Conservation (phyloP, 169 alveolate genomes). For the Amoebophrya sp. region DNA sequence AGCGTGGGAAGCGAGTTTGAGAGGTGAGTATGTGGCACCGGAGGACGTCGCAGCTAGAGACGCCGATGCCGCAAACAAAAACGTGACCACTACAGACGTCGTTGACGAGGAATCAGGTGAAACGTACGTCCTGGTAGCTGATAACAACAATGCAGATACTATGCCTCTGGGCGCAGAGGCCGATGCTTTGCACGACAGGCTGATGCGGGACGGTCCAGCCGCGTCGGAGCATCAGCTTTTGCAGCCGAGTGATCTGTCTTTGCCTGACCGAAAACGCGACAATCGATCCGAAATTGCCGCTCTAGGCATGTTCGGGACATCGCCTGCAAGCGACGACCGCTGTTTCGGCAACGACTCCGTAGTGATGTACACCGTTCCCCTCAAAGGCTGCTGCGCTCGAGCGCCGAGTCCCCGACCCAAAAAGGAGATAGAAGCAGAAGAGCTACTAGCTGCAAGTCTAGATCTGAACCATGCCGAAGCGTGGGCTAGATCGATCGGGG, state of each 20-base stretch:
- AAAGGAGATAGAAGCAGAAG: neutral
- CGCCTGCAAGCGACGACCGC: neutral
- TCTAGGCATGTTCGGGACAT: neutral
- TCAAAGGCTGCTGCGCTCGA: neutral
- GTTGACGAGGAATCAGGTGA: neutral
- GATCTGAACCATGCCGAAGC: too few species aligned
- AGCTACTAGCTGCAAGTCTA: too few species aligned
- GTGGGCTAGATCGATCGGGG: too few species aligned
- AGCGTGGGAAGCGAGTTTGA: neutral
- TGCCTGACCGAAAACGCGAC: neutral
- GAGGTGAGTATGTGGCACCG: neutral
- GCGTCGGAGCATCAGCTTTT: too few species aligned
- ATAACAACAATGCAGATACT: neutral
- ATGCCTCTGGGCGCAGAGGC: neutral
- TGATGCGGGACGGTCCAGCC: too few species aligned
- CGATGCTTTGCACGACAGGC: neutral
- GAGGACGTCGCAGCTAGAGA: neutral
- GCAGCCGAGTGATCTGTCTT: too few species aligned
- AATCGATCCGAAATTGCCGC: neutral
- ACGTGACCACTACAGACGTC: neutral
- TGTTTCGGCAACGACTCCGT: neutral
- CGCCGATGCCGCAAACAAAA: neutral
- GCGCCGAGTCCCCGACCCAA: neutral
- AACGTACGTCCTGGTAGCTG: too few species aligned
- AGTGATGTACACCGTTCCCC: neutral